phyloP scores from a whole-genome alignment of 768 basidiomycete species.

The Tephrocybe sp. region DNA sequence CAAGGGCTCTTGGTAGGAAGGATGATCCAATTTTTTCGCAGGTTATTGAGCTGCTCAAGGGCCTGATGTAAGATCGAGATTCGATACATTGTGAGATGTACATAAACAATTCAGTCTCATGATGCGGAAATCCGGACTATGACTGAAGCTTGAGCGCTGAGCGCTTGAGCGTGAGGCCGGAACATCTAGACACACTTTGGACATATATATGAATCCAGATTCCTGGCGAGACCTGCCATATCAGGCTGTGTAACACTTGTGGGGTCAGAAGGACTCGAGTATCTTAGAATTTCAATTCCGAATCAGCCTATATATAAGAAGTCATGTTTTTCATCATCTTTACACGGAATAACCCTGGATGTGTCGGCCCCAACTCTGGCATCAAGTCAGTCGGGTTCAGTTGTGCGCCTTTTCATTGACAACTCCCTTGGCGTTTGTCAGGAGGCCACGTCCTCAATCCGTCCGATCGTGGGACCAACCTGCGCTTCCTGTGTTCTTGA shows the following conservation, averaged over 20 bases:
- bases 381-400: constrained; percentile 16
- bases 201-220: constrained; percentile 4
- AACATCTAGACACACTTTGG: too few species aligned
- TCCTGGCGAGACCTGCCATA: not conserved
- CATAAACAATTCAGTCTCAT: too few species aligned
- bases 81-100: not conserved
- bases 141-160: too few species aligned
- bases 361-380: constrained; percentile 20
- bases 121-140: constrained; percentile 3
- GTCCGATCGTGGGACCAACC: constrained; percentile 15
- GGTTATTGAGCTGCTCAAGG: constrained; percentile 50
- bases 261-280: constrained; percentile 1
- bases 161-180: too few species aligned
- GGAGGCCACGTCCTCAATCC: constrained; percentile 14
- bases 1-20: constrained; percentile 40
- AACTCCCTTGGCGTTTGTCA: constrained; percentile 1
- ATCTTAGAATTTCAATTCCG: too few species aligned
- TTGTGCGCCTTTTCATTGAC: constrained; percentile 6
- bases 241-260: constrained; percentile 1
- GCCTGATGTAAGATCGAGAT: too few species aligned
- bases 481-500: constrained; percentile 2
- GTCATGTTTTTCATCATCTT: constrained; percentile 5
- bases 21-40: constrained; percentile 36
- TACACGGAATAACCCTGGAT: constrained; percentile 14
- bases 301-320: constrained; percentile 9